Evolutionary conservation across 352 stramenopile genomes (phyloP).

Genomic region (Phytophthora meadii): DNA sequence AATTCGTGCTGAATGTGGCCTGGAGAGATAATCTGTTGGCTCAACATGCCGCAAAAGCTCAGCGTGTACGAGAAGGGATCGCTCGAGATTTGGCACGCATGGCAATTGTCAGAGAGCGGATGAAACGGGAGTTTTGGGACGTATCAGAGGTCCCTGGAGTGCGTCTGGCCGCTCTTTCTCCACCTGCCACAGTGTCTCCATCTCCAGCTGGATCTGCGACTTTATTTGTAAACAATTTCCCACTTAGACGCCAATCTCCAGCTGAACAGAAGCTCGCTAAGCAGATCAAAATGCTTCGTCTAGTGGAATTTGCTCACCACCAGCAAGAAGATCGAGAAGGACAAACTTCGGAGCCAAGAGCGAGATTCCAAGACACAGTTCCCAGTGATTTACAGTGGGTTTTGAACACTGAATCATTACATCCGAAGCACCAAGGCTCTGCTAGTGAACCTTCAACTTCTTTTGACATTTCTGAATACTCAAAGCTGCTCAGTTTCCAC

Average conservation of each 20-base stretch:
- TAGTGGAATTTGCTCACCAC: constrained; percentile 71
- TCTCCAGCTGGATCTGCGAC: constrained; percentile 1
- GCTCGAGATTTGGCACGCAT: constrained; percentile 75
- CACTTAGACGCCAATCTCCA: constrained; percentile 65
- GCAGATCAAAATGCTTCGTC: constrained; percentile 65
- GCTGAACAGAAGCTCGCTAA: constrained; percentile 56
- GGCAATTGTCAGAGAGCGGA: constrained; percentile 81
- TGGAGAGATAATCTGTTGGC: constrained; percentile 66
- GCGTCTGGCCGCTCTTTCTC: constrained; percentile 64
- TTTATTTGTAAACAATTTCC: constrained; percentile 84
- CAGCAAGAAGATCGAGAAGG: constrained; percentile 53
- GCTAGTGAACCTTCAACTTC: background rate
- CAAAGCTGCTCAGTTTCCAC: constrained; percentile 57
- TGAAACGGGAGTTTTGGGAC: constrained; percentile 94
- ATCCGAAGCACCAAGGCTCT: constrained; percentile 41
- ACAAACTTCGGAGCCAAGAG: constrained; percentile 19
- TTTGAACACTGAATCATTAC: constrained; percentile 52
- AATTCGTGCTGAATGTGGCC: constrained; percentile 91
- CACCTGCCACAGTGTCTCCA: constrained; percentile 10
- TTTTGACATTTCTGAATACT: constrained; percentile 28
- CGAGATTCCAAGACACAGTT: constrained; percentile 63
- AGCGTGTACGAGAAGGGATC: constrained; percentile 75
- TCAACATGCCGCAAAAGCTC: constrained; percentile 59
- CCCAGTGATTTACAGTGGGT: constrained; percentile 65
- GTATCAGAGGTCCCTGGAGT: constrained; percentile 71